Conservation (phyloP, 1,284 basidiomycete species). For the Flammula alnicola region DNA sequence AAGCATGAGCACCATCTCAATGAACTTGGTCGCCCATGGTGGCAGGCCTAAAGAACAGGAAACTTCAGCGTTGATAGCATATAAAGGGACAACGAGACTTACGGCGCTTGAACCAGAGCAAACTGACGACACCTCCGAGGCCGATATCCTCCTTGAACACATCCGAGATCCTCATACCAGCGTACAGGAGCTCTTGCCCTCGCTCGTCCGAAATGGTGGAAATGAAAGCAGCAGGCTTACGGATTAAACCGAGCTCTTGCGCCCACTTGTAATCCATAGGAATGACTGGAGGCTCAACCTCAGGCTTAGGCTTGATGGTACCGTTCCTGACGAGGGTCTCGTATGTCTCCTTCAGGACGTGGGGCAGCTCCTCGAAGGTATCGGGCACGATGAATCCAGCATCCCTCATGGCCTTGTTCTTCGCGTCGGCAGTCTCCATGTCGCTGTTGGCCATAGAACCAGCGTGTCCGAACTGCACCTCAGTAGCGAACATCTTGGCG, state of each 20-base stretch:
- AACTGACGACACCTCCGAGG: constrained; percentile 93
- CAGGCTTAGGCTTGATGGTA: constrained; percentile 72
- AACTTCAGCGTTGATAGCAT: constrained; percentile 6
- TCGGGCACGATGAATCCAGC: constrained; percentile 98
- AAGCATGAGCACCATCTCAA: constrained; percentile 99
- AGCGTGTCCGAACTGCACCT: constrained; percentile 99
- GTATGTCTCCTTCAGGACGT: constrained; percentile 85
- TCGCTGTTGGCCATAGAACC: constrained; percentile 99
- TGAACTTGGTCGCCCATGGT: constrained; percentile 90
- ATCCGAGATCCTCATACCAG: constrained; percentile 98
- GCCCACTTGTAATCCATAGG: constrained; percentile 99
- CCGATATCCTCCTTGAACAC: constrained; percentile 99
- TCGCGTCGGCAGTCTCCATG: constrained; percentile 95
- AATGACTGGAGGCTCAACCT: constrained; percentile 92
- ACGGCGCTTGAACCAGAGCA: constrained; percentile 98
- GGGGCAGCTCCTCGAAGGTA: constrained; percentile 96
- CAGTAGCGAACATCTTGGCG: constrained; percentile 99
- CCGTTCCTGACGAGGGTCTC: constrained; percentile 80
- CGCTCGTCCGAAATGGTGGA: constrained; percentile 99
- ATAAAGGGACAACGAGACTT: constrained; percentile 20
- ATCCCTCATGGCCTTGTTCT: constrained; percentile 94
- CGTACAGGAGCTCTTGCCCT: constrained; percentile 97
- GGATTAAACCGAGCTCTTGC: constrained; percentile 95
- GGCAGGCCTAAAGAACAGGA: constrained; percentile 54
- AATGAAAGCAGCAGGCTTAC: constrained; percentile 99